phyloP scores from a whole-genome alignment of 1,284 basidiomycete species.

The Fistulinella cinereoalba region DNA sequence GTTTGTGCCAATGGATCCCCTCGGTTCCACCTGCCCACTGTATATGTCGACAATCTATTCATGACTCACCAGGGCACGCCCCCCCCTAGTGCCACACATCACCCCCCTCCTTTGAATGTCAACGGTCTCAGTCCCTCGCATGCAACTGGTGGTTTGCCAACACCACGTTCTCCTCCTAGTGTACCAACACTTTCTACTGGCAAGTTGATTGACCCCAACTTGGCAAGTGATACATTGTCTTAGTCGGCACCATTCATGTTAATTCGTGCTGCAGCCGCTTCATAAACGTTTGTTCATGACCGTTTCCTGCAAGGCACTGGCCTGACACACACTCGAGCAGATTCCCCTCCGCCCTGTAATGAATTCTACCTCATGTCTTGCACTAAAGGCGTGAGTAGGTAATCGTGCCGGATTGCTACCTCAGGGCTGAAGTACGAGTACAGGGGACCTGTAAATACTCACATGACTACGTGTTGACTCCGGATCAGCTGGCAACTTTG shows the following conservation, averaged over 20 bases:
- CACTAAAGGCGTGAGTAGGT: constrained; percentile 63
- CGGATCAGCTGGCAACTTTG: constrained; percentile 63
- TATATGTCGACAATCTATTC: constrained; percentile 65
- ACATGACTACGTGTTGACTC: constrained; percentile 68
- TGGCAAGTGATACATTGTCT: constrained; percentile 39
- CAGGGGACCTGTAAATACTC: constrained; percentile 76
- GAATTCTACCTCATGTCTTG: constrained; percentile 76
- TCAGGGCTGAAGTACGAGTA: constrained; percentile 10
- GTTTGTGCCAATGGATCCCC: constrained; percentile 47
- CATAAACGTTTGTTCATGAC: constrained; percentile 45
- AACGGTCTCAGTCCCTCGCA: constrained; percentile 37
- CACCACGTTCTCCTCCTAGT: constrained; percentile 49
- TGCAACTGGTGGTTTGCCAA: constrained; percentile 51
- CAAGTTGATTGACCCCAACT: constrained; percentile 50
- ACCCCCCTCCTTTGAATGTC: constrained; percentile 45
- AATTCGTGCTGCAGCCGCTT: constrained; percentile 39
- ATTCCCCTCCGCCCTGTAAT: constrained; percentile 71
- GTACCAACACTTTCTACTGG: constrained; percentile 32
- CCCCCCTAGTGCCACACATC: constrained; percentile 30
- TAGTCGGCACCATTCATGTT: constrained; percentile 5
- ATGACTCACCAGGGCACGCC: constrained; percentile 47
- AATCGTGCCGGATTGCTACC: not conserved
- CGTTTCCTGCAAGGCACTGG: not conserved
- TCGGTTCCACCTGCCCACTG: constrained; percentile 50
- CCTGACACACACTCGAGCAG: constrained; percentile 20